Conservation (phyloP, 1,139 yeast species). For the Pichia sp. region DNA sequence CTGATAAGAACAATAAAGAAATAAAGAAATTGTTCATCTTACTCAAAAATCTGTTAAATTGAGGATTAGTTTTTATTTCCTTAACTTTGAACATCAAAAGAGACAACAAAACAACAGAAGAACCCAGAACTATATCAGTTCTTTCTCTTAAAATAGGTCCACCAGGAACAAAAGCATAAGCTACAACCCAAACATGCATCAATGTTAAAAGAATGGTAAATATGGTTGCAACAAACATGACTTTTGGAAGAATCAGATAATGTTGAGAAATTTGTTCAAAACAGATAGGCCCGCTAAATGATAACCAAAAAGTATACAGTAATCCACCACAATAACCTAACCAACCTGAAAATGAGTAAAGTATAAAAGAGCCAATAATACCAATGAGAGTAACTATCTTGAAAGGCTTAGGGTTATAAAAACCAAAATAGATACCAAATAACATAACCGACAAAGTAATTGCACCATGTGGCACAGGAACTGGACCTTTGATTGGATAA, state of each 20-base stretch:
- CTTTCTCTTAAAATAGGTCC: constrained; percentile 85
- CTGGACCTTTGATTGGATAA: constrained; percentile 77
- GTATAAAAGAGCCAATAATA: constrained; percentile 41
- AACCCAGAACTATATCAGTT: constrained; percentile 61
- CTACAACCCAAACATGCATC: constrained; percentile 94
- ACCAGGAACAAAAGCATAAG: constrained; percentile 96
- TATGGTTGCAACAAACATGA: constrained; percentile 44
- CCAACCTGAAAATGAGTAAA: constrained; percentile 63
- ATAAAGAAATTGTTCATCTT: constrained; percentile 23
- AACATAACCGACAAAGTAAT: constrained; percentile 54
- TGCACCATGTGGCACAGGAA: constrained; percentile 84
- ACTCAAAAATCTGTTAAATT: constrained; percentile 12
- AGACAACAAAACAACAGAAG: constrained; percentile 42
- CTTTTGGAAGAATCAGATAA: constrained; percentile 11
- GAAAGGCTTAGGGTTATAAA: constrained; percentile 21
- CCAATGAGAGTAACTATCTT: constrained; percentile 30
- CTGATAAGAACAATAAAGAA: constrained; percentile 22
- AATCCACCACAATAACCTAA: constrained; percentile 75
- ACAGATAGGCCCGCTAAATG: constrained; percentile 56
- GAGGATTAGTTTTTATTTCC: constrained; percentile 7
- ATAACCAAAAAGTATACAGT: constrained; percentile 54
- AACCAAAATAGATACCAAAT: constrained; percentile 47
- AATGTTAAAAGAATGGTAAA: constrained; percentile 51
- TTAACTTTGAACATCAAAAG: constrained; percentile 26
- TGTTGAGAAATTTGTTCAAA: constrained; percentile 30